Evolutionary conservation across 176 grass and related monocot species (phyloP).

Genomic region (Olyra latifolia): DNA sequence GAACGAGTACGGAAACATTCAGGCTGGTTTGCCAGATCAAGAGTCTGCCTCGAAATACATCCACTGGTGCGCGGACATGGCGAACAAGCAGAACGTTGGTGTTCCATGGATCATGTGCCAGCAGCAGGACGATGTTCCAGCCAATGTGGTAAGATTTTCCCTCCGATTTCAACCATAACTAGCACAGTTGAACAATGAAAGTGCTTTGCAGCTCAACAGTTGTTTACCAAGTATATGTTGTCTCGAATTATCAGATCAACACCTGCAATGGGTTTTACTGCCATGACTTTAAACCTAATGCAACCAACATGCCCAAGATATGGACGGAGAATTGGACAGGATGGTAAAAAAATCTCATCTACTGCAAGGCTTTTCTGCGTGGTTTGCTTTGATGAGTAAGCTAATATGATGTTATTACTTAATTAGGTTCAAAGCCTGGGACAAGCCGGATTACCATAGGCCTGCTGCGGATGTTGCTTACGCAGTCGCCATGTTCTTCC

Average conservation of each 20-base stretch:
- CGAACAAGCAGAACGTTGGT: conserved; percentile 35
- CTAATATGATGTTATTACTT: neutral
- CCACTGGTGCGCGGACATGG: conserved; percentile 52
- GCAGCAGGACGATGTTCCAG: conserved; percentile 45
- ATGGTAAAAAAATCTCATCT: conserved; percentile 32
- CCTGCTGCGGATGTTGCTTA: conserved; percentile 58
- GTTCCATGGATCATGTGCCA: conserved; percentile 81
- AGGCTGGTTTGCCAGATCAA: conserved; percentile 6
- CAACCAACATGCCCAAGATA: conserved; percentile 49
- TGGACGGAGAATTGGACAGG: conserved; percentile 75
- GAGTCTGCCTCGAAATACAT: conserved; percentile 35
- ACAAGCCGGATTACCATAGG: conserved; percentile 50
- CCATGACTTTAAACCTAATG: conserved; percentile 44
- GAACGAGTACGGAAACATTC: conserved; percentile 66
- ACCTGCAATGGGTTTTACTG: conserved; percentile 74
- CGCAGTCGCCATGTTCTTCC: conserved; percentile 62
- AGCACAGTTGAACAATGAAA: too few relatives aligned
- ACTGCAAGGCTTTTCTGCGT: neutral
- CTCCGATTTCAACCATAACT: neutral
- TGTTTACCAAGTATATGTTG: too few relatives aligned
- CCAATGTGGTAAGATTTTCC: conserved; percentile 32
- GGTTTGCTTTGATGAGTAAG: neutral
- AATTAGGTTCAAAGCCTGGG: conserved; percentile 71
- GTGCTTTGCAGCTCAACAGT: neutral
- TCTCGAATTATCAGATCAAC: conserved; percentile 36